Evolutionary conservation across 768 basidiomycete species (phyloP), one percentile per base, ranked within the genome.

Genomic region (Sarcomyxa edulis): DNA sequence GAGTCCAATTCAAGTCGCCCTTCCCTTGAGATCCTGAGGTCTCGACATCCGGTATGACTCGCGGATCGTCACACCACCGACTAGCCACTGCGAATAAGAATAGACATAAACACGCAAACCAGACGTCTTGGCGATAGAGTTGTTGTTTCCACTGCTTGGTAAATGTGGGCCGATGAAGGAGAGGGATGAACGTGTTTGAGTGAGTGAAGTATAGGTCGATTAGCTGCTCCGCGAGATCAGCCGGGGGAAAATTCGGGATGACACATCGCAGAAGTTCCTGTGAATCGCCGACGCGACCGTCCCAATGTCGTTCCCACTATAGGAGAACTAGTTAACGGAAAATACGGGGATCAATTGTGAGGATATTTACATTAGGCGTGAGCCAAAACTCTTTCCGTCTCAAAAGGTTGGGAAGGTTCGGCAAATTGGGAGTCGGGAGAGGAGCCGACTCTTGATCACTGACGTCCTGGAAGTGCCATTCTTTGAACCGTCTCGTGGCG

Each of bases 91-190:
- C 84, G 55, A 86, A 85, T 1, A 90, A 36, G 24, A 71, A 57
- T 31, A 85, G 54, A 46, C 81, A 81, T 5, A 83, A 64, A 34
- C 68, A 66, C 5, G 71, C 62, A 49, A 89, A 91, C 62, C 73
- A 76, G 6, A 65, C 55, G 42, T 84, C 72, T 11, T 59, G 64
- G 20, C 70, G 62, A 47, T 84, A 72, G 18, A 82, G 50, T 6
- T 64, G 64, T 2, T 74, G 69, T 22, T 52, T 61, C 65, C 78
- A 81, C 32, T 82, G 75, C 11, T 68, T 67, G 25, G 76, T 64
- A 50, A 93, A 91, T 0, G 81, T 78, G 5, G 77, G 77, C 15
- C 70, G 71, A 51, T 91, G 86, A 20, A 93, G 63, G 14, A 92
- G 58, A 6, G 87, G 86, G 39, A 78, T 66, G 24, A 74, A 64